A percentile compares a stretch with the other conserved stretches of the same genome.
Evolutionary conservation across 495 filamentous ascomycete species (phyloP).

Genomic region (Cryomyces antarcticus): DNA sequence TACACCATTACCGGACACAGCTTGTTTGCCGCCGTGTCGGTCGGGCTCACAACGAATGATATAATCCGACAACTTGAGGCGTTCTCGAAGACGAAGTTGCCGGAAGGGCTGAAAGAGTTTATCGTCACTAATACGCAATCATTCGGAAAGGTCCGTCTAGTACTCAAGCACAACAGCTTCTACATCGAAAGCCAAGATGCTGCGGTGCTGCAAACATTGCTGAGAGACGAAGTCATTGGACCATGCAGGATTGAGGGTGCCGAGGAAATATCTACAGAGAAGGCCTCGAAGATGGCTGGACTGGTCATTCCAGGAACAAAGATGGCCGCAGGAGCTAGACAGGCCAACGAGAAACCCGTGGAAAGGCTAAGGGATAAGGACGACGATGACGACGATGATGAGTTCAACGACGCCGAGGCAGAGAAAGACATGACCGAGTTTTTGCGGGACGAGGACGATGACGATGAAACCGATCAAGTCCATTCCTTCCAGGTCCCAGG

Average conservation of each 20-base stretch:
- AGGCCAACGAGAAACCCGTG: constrained; percentile 27
- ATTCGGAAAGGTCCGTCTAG: constrained; percentile 89
- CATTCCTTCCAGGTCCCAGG: constrained; percentile 87
- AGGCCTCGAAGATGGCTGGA: constrained; percentile 71
- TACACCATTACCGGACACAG: constrained; percentile 82
- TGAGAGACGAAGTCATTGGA: constrained; percentile 53
- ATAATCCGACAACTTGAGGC: constrained; percentile 76
- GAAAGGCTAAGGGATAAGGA: constrained; percentile 17
- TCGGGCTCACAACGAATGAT: constrained; percentile 69
- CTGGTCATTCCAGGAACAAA: constrained; percentile 90
- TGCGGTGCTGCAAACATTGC: constrained; percentile 58
- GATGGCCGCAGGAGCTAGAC: constrained; percentile 68
- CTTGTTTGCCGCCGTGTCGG: constrained; percentile 84
- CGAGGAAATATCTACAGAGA: constrained; percentile 53
- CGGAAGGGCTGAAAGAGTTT: constrained; percentile 54
- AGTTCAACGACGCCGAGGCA: constrained; percentile 7
- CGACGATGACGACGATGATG: constrained; percentile 28
- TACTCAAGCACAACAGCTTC: constrained; percentile 82
- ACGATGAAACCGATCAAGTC: constrained; percentile 71
- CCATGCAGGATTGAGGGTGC: constrained; percentile 39
- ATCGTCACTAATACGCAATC: constrained; percentile 70
- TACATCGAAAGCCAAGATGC: constrained; percentile 84
- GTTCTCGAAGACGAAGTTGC: constrained; percentile 69
- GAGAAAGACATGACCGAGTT: constrained; percentile 30
- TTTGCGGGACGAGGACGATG: constrained; percentile 50